phyloP scores from a whole-genome alignment of 768 basidiomycete species.

The Porpolomopsis calyptriformis region DNA sequence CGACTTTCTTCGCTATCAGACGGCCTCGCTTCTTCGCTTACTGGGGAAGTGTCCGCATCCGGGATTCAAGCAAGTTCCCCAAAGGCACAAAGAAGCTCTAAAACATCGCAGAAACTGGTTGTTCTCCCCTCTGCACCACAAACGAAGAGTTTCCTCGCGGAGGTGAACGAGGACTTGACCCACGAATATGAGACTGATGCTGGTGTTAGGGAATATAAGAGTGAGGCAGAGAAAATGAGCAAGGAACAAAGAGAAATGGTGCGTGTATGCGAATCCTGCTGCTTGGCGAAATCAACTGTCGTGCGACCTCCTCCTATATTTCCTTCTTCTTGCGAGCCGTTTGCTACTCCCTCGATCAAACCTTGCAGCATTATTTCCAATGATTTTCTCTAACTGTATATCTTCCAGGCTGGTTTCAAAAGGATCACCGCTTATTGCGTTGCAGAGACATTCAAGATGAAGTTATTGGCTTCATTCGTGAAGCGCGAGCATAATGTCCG shows the following conservation, averaged over 20 bases:
- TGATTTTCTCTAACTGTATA: background rate
- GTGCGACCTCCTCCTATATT: no score
- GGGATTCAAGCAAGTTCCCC: constrained; percentile 28
- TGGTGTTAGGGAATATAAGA: constrained; percentile 69
- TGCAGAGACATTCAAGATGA: constrained; percentile 78
- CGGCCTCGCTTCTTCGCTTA: no score
- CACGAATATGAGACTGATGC: constrained; percentile 59
- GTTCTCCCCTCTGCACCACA: constrained; percentile 85
- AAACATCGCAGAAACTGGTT: constrained; percentile 86
- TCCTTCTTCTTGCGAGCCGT: no score
- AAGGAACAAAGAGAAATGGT: constrained; percentile 65
- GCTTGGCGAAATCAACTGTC: no score
- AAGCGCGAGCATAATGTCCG: constrained; percentile 90
- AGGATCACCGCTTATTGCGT: constrained; percentile 86
- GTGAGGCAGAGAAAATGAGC: constrained; percentile 78
- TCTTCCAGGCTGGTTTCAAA: constrained; percentile 27
- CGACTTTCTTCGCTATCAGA: no score
- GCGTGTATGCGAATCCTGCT: background rate
- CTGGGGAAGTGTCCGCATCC: no score
- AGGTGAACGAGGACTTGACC: constrained; percentile 38
- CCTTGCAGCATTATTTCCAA: background rate
- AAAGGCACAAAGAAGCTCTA: constrained; percentile 72
- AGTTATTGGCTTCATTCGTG: constrained; percentile 70
- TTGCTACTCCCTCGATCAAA: no score
- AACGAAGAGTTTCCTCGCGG: constrained; percentile 51